A percentile compares a stretch with the other conserved stretches of the same genome.
These are phyloP conservation scores for Ehretia macrophylla DNA, from an alignment of 257 asterid genomes.

Conservation along the genomic window DNA sequence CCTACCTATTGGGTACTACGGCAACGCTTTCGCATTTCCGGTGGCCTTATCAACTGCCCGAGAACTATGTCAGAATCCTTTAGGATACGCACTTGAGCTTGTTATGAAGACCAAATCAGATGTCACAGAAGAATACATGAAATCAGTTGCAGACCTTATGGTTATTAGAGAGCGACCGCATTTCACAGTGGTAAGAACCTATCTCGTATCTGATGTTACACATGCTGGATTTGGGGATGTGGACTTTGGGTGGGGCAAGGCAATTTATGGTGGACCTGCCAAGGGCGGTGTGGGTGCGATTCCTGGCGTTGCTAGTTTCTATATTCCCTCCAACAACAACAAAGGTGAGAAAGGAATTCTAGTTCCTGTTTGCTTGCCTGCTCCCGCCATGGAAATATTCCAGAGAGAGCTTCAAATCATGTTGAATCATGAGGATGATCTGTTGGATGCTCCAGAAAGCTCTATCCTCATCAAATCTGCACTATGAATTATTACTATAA, in stretches of 20 bases:
- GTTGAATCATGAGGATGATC: too few species aligned
- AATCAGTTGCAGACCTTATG: background rate
- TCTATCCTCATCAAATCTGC: too few species aligned
- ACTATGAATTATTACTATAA: too few species aligned
- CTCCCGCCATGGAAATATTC: constrained; percentile 7
- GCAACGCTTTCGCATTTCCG: background rate
- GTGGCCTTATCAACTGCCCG: background rate
- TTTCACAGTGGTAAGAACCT: constrained; percentile 2
- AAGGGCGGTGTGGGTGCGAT: constrained; percentile 2
- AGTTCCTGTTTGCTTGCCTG: constrained; percentile 11
- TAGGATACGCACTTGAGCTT: constrained; percentile 10
- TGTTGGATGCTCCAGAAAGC: too few species aligned
- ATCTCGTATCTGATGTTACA: constrained; percentile 2
- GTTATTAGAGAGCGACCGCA: constrained; percentile 5
- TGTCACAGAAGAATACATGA: constrained; percentile 6
- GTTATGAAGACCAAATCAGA: constrained; percentile 1
- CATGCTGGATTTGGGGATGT: constrained; percentile 1
- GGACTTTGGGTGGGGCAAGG: constrained; percentile 13
- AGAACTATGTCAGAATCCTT: background rate
- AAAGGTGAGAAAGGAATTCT: constrained; percentile 1
- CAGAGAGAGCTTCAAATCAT: too few species aligned
- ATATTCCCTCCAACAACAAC: background rate
- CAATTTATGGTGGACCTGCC: constrained; percentile 8
- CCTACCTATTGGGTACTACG: too few species aligned
- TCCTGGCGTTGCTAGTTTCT: background rate